Base-by-base conservation (phyloP, 225 moss, liverwort and hornwort species). In the Marchantia polymorpha region DNA sequence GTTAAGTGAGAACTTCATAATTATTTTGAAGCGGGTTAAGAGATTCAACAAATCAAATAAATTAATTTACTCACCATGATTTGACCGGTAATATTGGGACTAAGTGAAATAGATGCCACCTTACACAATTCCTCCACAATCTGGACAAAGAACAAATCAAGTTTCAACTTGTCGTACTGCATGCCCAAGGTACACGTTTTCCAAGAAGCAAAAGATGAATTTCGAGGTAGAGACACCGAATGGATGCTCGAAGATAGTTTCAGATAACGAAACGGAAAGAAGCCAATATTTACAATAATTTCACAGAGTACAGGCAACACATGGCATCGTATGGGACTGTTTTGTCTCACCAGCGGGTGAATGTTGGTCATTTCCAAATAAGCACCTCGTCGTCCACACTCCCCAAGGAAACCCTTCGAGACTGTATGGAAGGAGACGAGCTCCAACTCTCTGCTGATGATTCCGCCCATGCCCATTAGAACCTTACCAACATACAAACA, bases 331-430 rank as follows among this genome's bases (percentile, higher is more conserved):
- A 39, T 39, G 5, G 2, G 63, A 64, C 11, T 14, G 10, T 0
- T 47, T 69, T 22, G 14, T 53, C 39, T 68, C 73, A 92, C 92
- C 90, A 84, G 53, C 46, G 93, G 90, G 80, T 95, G 88, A 82
- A 95, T 81, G 76, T 95, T 95, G 14, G 95, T 95, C 93, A 95
- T 92, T 86, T 95, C 95, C 66, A 95, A 84, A 60, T 95, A 95
- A 56, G 92, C 95, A 77, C 93, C 95, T 83, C 95, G 90, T 83
- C 93, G 95, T 73, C 95, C 95, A 82, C 95, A 95, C 82, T 95
- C 95, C 61, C 95, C 95, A 73, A 91, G 83, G 72, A 87, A 93
- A 31, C 95, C 95, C 83, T 95, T 95, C 6, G 95, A 95, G 8
- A 92, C 88, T 16, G 91, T 92, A 73, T 95, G 95, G 80, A 92